These are phyloP conservation scores for Capsicum chinense DNA, from an alignment of 257 asterid genomes.

Conservation along the genomic window DNA sequence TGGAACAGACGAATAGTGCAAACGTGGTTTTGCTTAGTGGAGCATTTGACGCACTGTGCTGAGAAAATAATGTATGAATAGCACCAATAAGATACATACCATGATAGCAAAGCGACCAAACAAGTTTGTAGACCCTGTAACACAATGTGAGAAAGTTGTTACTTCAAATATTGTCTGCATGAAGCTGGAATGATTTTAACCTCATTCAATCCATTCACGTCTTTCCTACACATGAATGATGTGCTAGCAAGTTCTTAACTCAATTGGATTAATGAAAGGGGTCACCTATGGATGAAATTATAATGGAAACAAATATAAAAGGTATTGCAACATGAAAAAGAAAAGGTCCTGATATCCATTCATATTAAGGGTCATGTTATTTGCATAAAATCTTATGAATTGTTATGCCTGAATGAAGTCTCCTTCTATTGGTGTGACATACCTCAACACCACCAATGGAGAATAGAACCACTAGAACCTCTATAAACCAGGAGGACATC, in stretches of 20 bases:
- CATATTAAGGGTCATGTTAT: neutral
- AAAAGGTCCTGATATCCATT: neutral
- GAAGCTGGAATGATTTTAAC: neutral
- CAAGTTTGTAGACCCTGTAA: conserved; percentile 93
- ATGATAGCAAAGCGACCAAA: conserved; percentile 83
- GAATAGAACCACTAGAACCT: conserved; percentile 88
- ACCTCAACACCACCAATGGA: conserved; percentile 98
- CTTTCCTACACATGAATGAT: neutral
- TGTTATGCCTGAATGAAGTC: neutral
- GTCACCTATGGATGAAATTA: neutral
- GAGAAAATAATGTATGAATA: conserved; percentile 4
- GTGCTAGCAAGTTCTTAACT: conserved; percentile 30
- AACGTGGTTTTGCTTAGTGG: conserved; percentile 13
- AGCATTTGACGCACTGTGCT: conserved; percentile 2
- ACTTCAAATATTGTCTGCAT: conserved; percentile 24
- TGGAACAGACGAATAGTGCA: neutral
- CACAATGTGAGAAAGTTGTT: conserved; percentile 37
- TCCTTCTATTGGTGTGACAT: conserved; percentile 33
- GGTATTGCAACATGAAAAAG: conserved; percentile 11
- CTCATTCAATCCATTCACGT: conserved; percentile 10
- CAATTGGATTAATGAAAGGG: neutral
- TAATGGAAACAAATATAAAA: conserved; percentile 8
- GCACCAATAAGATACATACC: conserved; percentile 55
- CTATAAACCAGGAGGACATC: conserved; percentile 88
- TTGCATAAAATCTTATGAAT: neutral